Evolutionary conservation across 1,284 basidiomycete genomes (phyloP).

Genomic region (Chalciporus sp.): DNA sequence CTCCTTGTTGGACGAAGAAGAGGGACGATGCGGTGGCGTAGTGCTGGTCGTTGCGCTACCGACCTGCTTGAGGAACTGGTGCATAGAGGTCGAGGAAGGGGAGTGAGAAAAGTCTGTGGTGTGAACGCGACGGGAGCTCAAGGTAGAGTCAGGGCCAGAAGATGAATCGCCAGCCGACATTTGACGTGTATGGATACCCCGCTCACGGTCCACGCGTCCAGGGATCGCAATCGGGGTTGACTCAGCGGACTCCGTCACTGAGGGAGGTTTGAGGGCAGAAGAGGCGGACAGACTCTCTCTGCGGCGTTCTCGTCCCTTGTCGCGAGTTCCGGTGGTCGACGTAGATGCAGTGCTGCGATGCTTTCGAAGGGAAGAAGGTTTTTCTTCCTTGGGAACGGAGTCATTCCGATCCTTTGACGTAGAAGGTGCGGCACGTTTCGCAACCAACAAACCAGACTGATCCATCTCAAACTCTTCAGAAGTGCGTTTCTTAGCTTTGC

Average conservation of each 20-base stretch:
- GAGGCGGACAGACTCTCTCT: slow-evolving; percentile 62
- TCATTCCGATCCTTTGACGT: slow-evolving; percentile 31
- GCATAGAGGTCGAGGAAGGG: slow-evolving; percentile 82
- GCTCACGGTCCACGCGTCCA: slow-evolving; percentile 39
- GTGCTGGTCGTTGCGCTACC: slow-evolving; percentile 47
- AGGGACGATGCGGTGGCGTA: slow-evolving; percentile 46
- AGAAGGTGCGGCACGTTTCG: slow-evolving; percentile 45
- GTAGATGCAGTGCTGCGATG: slow-evolving; percentile 72
- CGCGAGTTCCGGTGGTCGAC: slow-evolving; percentile 41
- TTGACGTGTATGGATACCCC: slow-evolving; percentile 56
- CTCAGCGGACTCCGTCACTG: slow-evolving; percentile 18
- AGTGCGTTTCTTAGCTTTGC: slow-evolving; percentile 71
- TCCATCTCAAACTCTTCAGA: slow-evolving; percentile 84
- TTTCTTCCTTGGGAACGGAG: slow-evolving; percentile 45
- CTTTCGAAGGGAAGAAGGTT: slow-evolving; percentile 57
- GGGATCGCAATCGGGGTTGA: slow-evolving; percentile 29
- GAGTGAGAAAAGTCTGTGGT: slow-evolving; percentile 87
- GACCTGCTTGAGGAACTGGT: slow-evolving; percentile 74
- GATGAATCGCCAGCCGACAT: slow-evolving; percentile 68
- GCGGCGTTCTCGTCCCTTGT: slow-evolving; percentile 60
- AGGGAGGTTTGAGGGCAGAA: slow-evolving; percentile 38
- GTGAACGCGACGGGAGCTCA: slow-evolving; percentile 55
- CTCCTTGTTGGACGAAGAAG: slow-evolving; percentile 48
- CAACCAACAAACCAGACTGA: slow-evolving; percentile 59
- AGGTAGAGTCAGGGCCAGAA: slow-evolving; percentile 54